A percentile compares a stretch with the other conserved stretches of the same genome.
These are phyloP conservation scores for Xylaria digitata DNA, from an alignment of 2,329 filamentous ascomycete species.

Conservation along the genomic window DNA sequence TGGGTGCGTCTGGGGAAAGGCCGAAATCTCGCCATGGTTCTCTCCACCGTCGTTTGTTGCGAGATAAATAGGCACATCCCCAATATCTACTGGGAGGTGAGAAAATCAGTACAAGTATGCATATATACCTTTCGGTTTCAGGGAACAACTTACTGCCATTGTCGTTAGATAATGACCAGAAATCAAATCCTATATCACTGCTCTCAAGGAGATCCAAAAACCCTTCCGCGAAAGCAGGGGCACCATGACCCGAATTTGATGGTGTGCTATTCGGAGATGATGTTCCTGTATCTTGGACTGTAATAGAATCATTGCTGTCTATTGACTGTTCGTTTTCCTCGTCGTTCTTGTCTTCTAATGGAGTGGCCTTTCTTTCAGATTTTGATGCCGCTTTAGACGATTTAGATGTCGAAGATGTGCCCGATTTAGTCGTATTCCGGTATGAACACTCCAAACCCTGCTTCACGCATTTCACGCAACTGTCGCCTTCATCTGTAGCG, in stretches of 20 bases:
- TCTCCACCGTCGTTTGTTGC: conserved; percentile 6
- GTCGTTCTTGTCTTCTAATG: not conserved
- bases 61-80: conserved; percentile 10
- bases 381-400: conserved; percentile 2
- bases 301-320: not conserved
- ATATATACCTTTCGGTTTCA: not conserved
- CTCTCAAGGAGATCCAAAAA: conserved; percentile 19
- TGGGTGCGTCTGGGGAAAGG: conserved; percentile 5
- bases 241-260: not conserved
- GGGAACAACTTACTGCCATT: conserved; percentile 12
- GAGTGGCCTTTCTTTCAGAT: not conserved
- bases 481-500: conserved; percentile 2
- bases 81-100: conserved; percentile 13
- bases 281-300: not conserved
- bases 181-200: conserved; percentile 12
- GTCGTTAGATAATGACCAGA: conserved; percentile 20
- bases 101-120: not conserved
- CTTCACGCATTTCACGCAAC: conserved; percentile 13
- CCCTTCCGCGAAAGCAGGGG: not conserved
- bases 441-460: conserved; percentile 22
- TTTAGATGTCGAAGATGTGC: not conserved
- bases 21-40: not conserved
- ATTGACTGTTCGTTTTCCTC: not conserved
- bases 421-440: not conserved
- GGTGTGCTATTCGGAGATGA: conserved; percentile 7